Evolutionary conservation across 2,329 filamentous ascomycete species (phyloP), one percentile per base, ranked within the genome.

Genomic region (Epichloe glyceriae): DNA sequence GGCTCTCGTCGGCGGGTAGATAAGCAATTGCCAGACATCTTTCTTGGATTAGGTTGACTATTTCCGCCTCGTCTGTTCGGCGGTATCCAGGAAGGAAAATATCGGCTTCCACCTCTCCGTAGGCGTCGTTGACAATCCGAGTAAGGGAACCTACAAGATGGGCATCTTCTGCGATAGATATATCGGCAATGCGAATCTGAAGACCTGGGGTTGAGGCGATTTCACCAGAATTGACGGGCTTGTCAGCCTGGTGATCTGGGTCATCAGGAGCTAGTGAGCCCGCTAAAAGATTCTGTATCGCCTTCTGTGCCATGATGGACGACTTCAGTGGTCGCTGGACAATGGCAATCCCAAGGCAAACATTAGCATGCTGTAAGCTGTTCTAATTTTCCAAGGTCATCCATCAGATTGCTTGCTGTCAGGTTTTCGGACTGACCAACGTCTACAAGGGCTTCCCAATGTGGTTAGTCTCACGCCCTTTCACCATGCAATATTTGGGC

Each of bases 81-180:
- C 59, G 50, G 50, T 62, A 65, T 1, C 57, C 59, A 3, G 56
- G 47, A 2, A 51, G 39, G 22, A 65, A 66, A 3, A 66, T 57
- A 26, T 57, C 61, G 0, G 33, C 17, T 26, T 65, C 63, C 2
- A 58, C 58, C 7, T 58, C 57, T 6, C 35, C 47, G 38, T 61
- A 66, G 5, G 56, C 61, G 0, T 50, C 44, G 40, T 66, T 65
- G 40, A 64, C 60, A 1, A 65, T 57, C 1, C 51, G 12, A 6
- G 55, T 49, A 8, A 66, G 20, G 4, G 45, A 42, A 5, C 50
- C 43, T 5, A 58, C 40, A 7, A 60, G 47, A 0, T 26, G 17
- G 15, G 49, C 20, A 7, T 65, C 50, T 7, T 60, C 48, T 6
- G 60, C 60, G 3, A 55, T 53, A 0, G 55, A 45, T 0, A 42